Percentiles rank a stretch among this genome's conserved stretches.
Conservation (phyloP, 1,284 basidiomycete genomes). For the Mycena sp. region DNA sequence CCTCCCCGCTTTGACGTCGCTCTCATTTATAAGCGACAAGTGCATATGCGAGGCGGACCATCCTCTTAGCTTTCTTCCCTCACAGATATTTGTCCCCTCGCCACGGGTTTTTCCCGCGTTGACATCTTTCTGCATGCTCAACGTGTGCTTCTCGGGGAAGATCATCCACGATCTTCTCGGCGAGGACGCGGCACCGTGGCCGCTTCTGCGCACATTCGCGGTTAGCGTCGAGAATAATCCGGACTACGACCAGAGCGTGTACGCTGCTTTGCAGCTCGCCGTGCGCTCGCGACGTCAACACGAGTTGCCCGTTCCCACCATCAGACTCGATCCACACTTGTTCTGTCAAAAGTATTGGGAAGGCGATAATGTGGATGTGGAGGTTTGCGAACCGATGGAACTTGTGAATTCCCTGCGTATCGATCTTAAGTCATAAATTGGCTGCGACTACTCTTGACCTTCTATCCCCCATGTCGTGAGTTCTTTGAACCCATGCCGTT, state of each 20-base stretch:
- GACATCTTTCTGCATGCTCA: background rate
- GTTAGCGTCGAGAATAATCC: background rate
- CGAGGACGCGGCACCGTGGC: background rate
- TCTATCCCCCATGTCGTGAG: too few species aligned
- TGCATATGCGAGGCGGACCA: background rate
- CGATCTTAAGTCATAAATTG: too few species aligned
- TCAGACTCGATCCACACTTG: background rate
- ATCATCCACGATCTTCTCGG: background rate
- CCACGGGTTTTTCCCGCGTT: background rate
- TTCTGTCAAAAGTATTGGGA: background rate
- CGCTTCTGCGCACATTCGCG: background rate
- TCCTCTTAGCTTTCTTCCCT: background rate
- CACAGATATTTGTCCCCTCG: background rate
- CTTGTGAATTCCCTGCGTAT: too few species aligned
- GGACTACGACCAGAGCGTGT: background rate
- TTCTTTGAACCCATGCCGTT: too few species aligned
- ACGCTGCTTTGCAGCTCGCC: background rate
- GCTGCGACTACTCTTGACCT: too few species aligned
- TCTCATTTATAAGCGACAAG: background rate
- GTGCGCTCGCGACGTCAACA: background rate
- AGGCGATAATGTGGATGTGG: background rate
- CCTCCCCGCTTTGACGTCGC: constrained; percentile 3
- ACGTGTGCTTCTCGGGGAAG: background rate
- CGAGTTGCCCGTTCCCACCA: background rate
- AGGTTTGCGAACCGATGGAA: too few species aligned